These are phyloP conservation scores for Pseudomassariella vexata DNA, from an alignment of 2,329 filamentous ascomycete genomes.

Conservation along the genomic window DNA sequence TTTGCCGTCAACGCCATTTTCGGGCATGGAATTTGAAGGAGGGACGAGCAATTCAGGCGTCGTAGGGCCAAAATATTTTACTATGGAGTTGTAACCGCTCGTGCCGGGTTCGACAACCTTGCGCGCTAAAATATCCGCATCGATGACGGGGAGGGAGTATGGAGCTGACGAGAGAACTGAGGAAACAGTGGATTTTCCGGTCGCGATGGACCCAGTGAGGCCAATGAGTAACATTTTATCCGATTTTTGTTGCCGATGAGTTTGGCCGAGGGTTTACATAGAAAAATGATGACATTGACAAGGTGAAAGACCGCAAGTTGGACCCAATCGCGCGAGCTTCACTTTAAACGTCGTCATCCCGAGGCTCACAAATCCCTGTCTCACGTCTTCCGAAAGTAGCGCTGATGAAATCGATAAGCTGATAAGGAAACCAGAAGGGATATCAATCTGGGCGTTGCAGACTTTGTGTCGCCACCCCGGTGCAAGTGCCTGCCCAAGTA, in stretches of 20 bases:
- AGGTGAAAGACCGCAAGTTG: too few species aligned
- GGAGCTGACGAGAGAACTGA: conserved; percentile 72
- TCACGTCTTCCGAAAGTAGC: too few species aligned
- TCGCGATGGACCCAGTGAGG: conserved; percentile 94
- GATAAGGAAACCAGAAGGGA: too few species aligned
- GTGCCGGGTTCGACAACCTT: conserved; percentile 93
- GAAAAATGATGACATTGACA: too few species aligned
- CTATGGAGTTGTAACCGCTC: conserved; percentile 73
- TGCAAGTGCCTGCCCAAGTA: too few species aligned
- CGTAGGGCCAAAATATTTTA: conserved; percentile 71
- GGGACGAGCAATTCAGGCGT: conserved; percentile 82
- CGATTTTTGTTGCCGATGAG: neutral
- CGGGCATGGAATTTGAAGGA: conserved; percentile 42
- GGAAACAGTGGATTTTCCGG: conserved; percentile 95
- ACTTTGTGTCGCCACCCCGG: too few species aligned
- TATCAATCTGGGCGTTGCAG: too few species aligned
- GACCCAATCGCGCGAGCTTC: too few species aligned
- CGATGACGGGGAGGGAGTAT: conserved; percentile 83
- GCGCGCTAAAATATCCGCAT: conserved; percentile 87
- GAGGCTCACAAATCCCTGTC: too few species aligned
- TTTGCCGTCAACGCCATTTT: conserved; percentile 50
- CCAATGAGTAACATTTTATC: conserved; percentile 85
- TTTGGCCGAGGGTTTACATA: too few species aligned
- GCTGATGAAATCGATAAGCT: too few species aligned
- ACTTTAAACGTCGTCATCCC: too few species aligned